phyloP scores from a whole-genome alignment of 2,329 filamentous ascomycete species.

The Neurospora sp. region DNA sequence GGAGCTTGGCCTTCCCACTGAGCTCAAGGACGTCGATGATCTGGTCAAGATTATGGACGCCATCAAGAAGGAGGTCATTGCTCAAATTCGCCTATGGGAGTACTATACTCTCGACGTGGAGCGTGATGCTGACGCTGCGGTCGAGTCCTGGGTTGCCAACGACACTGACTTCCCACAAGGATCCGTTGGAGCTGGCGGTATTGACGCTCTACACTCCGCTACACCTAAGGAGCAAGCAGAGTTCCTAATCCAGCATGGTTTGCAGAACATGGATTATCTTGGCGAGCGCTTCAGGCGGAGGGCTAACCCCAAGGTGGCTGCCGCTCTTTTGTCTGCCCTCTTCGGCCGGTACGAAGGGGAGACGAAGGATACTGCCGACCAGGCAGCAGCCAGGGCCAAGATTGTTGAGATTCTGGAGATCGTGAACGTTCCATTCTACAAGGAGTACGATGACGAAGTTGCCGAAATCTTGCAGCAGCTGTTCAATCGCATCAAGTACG shows the following conservation, averaged over 20 bases:
- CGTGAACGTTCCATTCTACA: conserved; percentile 79
- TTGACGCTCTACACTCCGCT: conserved; percentile 38
- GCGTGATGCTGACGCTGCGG: conserved; percentile 54
- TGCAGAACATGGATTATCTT: conserved; percentile 62
- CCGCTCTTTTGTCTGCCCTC: conserved; percentile 55
- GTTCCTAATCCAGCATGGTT: conserved; percentile 58
- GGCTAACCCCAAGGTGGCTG: conserved; percentile 59
- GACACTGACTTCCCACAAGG: conserved; percentile 44
- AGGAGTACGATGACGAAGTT: conserved; percentile 80
- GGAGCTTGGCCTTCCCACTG: conserved; percentile 63
- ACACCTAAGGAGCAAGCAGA: conserved; percentile 42
- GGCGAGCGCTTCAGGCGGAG: conserved; percentile 68
- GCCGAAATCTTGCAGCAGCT: conserved; percentile 80
- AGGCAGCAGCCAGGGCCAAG: conserved; percentile 42
- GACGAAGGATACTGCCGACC: conserved; percentile 34
- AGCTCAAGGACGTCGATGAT: conserved; percentile 61
- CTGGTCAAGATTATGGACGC: conserved; percentile 73
- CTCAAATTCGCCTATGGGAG: conserved; percentile 76
- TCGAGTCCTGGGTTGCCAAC: conserved; percentile 62
- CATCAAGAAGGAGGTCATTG: conserved; percentile 71
- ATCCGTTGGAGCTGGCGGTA: conserved; percentile 22
- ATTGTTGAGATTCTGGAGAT: conserved; percentile 62
- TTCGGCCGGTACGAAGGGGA: conserved; percentile 58
- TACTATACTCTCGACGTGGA: conserved; percentile 82
- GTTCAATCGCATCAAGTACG: conserved; percentile 90